Conservation (phyloP, 257 asterid genomes). For the Solanum phureja region DNA sequence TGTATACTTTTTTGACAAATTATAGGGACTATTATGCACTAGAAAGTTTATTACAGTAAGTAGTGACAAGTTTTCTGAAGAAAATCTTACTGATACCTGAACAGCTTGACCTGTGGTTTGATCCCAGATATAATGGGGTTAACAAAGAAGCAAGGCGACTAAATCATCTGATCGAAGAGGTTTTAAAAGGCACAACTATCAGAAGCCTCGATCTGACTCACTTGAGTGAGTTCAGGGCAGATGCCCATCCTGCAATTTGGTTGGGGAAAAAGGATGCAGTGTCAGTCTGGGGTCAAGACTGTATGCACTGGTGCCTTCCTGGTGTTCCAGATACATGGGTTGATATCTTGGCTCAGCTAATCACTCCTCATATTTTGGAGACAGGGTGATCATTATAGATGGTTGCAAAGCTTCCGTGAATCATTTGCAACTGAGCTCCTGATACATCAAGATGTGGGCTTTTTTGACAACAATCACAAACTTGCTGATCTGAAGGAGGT, state of each 20-base stretch:
- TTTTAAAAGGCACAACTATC: slow-evolving; percentile 44
- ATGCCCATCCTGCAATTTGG: slow-evolving; percentile 96
- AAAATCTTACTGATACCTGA: slow-evolving; percentile 14
- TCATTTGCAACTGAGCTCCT: not conserved
- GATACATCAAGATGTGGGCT: not conserved
- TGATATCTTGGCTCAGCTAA: slow-evolving; percentile 63
- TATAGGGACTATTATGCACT: not conserved
- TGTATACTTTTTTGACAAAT: not conserved
- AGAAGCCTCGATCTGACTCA: slow-evolving; percentile 50
- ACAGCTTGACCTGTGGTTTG: slow-evolving; percentile 91
- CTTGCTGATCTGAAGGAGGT: not conserved
- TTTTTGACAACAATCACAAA: not conserved
- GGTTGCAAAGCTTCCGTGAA: not conserved
- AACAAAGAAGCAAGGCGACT: slow-evolving; percentile 75
- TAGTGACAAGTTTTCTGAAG: not conserved
- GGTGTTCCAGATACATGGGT: slow-evolving; percentile 98
- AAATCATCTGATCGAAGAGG: slow-evolving; percentile 55
- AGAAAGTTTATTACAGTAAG: not conserved
- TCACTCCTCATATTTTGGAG: slow-evolving; percentile 30
- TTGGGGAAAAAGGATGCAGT: slow-evolving; percentile 90
- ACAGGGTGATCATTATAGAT: slow-evolving; percentile 4
- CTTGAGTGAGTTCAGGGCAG: slow-evolving; percentile 83
- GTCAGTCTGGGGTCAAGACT: slow-evolving; percentile 89
- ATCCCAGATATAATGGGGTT: slow-evolving; percentile 66
- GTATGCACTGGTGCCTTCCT: slow-evolving; percentile 98